phyloP scores from a whole-genome alignment of 129 eudicot genomes.

The Ambrosia trifida region DNA sequence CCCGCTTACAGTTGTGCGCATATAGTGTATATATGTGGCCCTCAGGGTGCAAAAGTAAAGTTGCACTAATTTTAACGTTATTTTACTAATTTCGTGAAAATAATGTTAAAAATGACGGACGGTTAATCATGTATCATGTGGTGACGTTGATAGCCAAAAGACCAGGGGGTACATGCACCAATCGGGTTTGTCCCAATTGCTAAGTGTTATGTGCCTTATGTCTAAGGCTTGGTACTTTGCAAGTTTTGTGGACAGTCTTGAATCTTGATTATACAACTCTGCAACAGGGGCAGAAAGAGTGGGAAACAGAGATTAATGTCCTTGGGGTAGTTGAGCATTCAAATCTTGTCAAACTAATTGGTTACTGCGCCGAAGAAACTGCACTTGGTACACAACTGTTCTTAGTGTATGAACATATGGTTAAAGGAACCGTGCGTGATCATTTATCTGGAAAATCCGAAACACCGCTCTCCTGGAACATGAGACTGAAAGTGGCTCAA shows the following conservation, averaged over 20 bases:
- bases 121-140: too few species aligned
- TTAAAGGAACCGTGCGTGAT: slow-evolving; percentile 73
- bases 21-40: too few species aligned
- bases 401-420: slow-evolving; percentile 74
- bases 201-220: too few species aligned
- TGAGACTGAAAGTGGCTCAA: slow-evolving; percentile 80
- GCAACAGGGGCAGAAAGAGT: slow-evolving; percentile 77
- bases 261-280: slow-evolving; percentile 3
- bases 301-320: slow-evolving; percentile 82
- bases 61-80: too few species aligned
- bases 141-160: too few species aligned
- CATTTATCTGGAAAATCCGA: slow-evolving; percentile 53
- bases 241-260: neutral
- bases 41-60: too few species aligned
- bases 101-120: too few species aligned
- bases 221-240: neutral
- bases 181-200: too few species aligned
- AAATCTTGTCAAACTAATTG: slow-evolving; percentile 74
- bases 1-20: too few species aligned
- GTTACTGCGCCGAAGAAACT: slow-evolving; percentile 77
- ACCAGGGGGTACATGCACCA: too few species aligned
- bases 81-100: too few species aligned
- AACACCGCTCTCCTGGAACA: slow-evolving; percentile 68
- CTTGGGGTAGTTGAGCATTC: slow-evolving; percentile 82
- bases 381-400: slow-evolving; percentile 75